phyloP scores from a whole-genome alignment of 2,329 filamentous ascomycete species.

The Monosporascus sp. region DNA sequence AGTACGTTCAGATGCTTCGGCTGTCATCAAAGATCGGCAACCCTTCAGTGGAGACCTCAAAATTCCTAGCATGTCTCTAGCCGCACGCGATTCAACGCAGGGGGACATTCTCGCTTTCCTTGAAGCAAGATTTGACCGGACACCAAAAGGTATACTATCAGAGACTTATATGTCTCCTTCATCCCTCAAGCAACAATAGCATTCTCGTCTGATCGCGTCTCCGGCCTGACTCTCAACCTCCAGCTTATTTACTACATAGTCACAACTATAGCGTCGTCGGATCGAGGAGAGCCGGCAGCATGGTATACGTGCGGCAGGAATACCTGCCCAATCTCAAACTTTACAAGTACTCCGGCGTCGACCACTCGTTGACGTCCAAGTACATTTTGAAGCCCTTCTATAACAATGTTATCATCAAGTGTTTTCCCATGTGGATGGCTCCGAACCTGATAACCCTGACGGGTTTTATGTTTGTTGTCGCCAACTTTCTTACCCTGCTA shows the following conservation, averaged over 20 bases:
- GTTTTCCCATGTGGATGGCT: slow-evolving; percentile 95
- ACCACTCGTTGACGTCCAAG: slow-evolving; percentile 82
- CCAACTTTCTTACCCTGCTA: slow-evolving; percentile 84
- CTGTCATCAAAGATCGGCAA: no score
- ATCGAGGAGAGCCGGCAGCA: slow-evolving; percentile 32
- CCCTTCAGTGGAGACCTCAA: no score
- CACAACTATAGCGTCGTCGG: background rate
- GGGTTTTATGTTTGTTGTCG: slow-evolving; percentile 83
- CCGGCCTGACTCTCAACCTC: no score
- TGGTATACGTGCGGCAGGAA: slow-evolving; percentile 95
- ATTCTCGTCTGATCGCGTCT: no score
- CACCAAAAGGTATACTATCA: no score
- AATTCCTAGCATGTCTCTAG: no score
- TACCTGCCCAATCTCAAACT: slow-evolving; percentile 81
- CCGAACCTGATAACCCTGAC: slow-evolving; percentile 82
- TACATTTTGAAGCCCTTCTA: slow-evolving; percentile 98
- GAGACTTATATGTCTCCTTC: no score
- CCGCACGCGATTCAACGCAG: no score
- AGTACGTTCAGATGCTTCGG: no score
- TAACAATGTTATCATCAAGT: slow-evolving; percentile 86
- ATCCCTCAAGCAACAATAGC: no score
- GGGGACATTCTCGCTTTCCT: no score
- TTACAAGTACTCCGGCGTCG: slow-evolving; percentile 93
- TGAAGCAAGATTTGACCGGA: no score
- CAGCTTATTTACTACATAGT: background rate